phyloP scores from a whole-genome alignment of 495 filamentous ascomycete species.

The Aspergillus saccharolyticus region DNA sequence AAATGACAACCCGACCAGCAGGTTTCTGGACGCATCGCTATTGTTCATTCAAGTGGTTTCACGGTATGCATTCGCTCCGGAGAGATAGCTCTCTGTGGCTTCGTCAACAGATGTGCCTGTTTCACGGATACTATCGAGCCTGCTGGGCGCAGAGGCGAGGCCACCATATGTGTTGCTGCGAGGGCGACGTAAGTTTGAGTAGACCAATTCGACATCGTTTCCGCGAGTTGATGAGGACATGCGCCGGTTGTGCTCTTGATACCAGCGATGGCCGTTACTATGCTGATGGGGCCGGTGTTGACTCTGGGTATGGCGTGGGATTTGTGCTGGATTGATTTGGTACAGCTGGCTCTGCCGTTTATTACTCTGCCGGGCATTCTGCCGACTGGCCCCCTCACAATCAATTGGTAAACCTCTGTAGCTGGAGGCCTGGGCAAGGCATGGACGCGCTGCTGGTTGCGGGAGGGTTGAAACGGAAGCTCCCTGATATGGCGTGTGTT shows the following conservation, averaged over 20 bases:
- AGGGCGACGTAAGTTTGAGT: constrained; percentile 33
- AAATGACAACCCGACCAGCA: constrained; percentile 7
- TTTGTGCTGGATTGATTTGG: constrained; percentile 25
- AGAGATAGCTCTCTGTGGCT: constrained; percentile 13
- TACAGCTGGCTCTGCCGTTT: constrained; percentile 20
- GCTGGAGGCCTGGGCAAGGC: constrained; percentile 11
- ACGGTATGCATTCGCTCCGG: constrained; percentile 31
- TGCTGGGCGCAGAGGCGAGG: constrained; percentile 12
- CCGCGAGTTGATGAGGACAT: constrained; percentile 23
- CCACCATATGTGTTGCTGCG: constrained; percentile 36
- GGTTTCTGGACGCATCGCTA: constrained; percentile 21
- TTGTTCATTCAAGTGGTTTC: constrained; percentile 33
- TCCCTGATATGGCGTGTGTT: neutral
- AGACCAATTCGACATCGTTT: constrained; percentile 32
- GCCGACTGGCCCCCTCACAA: constrained; percentile 7
- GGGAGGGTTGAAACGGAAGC: constrained; percentile 8
- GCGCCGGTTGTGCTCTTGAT: constrained; percentile 8
- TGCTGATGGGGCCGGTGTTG: constrained; percentile 21
- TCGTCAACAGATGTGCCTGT: constrained; percentile 29
- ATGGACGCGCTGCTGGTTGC: constrained; percentile 28
- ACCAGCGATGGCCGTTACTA: constrained; percentile 14
- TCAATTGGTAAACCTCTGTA: constrained; percentile 14
- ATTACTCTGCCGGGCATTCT: constrained; percentile 10
- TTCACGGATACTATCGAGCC: constrained; percentile 36
- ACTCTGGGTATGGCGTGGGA: constrained; percentile 29